Percentiles rank a stretch among this genome's conserved stretches.
Conservation (phyloP, 2,329 filamentous ascomycete genomes). For the Diaporthe vexans region DNA sequence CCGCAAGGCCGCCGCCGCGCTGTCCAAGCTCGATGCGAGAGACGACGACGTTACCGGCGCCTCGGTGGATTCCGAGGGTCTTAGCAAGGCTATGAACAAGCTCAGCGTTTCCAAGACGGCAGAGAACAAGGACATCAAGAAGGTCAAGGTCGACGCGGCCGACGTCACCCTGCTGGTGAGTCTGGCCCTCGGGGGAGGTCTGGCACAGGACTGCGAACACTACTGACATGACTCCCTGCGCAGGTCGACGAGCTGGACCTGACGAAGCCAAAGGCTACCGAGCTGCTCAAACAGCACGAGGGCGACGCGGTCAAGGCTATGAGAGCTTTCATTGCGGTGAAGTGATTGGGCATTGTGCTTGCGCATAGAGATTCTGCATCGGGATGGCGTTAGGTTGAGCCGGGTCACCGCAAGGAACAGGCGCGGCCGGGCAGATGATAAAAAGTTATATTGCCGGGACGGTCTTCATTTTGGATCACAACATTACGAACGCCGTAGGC, state of each 20-base stretch:
- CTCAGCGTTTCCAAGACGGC: slow-evolving; percentile 58
- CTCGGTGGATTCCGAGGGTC: slow-evolving; percentile 77
- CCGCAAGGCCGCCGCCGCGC: slow-evolving; percentile 81
- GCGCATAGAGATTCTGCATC: slow-evolving; percentile 23
- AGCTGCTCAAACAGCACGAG: slow-evolving; percentile 79
- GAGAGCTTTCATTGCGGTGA: slow-evolving; percentile 63
- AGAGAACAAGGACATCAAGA: slow-evolving; percentile 64
- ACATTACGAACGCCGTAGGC: not conserved
- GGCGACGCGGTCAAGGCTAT: slow-evolving; percentile 79
- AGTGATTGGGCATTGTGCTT: slow-evolving; percentile 5
- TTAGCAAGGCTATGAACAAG: slow-evolving; percentile 79
- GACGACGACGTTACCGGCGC: slow-evolving; percentile 62
- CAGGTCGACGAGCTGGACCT: slow-evolving; percentile 81
- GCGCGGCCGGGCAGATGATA: not conserved
- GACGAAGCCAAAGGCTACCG: slow-evolving; percentile 78
- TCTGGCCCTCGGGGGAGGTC: slow-evolving; percentile 40
- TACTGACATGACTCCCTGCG: not conserved
- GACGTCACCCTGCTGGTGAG: slow-evolving; percentile 79
- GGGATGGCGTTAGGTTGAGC: slow-evolving; percentile 15
- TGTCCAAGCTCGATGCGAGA: slow-evolving; percentile 76
- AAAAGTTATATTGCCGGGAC: not conserved
- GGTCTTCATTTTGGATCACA: not conserved
- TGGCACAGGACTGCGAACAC: no score
- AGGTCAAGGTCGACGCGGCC: slow-evolving; percentile 80
- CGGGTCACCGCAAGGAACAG: not conserved